Percentiles rank a stretch among this genome's conserved stretches.
phyloP scores from a whole-genome alignment of 352 stramenopile species.

The Elongisporangium senticosum region DNA sequence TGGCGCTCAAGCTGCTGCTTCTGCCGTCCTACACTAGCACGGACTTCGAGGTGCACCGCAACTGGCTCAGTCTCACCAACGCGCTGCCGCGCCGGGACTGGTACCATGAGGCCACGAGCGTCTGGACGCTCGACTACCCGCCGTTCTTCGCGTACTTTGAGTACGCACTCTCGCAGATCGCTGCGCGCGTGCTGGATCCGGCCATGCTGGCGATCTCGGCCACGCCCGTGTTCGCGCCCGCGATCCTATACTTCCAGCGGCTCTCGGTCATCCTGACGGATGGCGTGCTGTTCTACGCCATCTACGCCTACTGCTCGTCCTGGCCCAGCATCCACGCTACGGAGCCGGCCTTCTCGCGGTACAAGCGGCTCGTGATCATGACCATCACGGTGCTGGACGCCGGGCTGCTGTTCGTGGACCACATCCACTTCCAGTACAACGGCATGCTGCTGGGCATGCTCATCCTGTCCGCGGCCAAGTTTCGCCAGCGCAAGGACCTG shows the following conservation, averaged over 20 bases:
- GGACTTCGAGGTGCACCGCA: slow-evolving; percentile 98
- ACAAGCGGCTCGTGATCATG: slow-evolving; percentile 69
- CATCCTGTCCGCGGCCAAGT: slow-evolving; percentile 86
- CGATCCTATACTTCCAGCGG: slow-evolving; percentile 89
- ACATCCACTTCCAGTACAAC: slow-evolving; percentile 99
- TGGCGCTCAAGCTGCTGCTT: slow-evolving; percentile 87
- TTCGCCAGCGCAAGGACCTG: slow-evolving; percentile 76
- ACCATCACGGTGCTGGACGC: slow-evolving; percentile 90
- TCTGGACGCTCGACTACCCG: slow-evolving; percentile 99
- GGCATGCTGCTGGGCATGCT: slow-evolving; percentile 94
- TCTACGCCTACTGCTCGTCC: slow-evolving; percentile 71
- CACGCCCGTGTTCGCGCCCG: slow-evolving; percentile 46
- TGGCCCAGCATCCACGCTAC: slow-evolving; percentile 78
- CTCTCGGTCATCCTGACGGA: slow-evolving; percentile 91
- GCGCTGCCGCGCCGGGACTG: slow-evolving; percentile 84
- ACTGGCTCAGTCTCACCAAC: slow-evolving; percentile 96
- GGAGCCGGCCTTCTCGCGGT: slow-evolving; percentile 48
- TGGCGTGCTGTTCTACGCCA: slow-evolving; percentile 82
- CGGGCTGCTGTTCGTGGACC: slow-evolving; percentile 94
- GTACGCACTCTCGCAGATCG: slow-evolving; percentile 75
- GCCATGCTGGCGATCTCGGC: slow-evolving; percentile 61
- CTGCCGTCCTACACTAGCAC: slow-evolving; percentile 93
- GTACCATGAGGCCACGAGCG: slow-evolving; percentile 94
- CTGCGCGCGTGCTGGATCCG: slow-evolving; percentile 34
- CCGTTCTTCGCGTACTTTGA: slow-evolving; percentile 98